These are phyloP conservation scores for Hippophae tibetana DNA, from an alignment of 306 rosid genomes.

Conservation along the genomic window DNA sequence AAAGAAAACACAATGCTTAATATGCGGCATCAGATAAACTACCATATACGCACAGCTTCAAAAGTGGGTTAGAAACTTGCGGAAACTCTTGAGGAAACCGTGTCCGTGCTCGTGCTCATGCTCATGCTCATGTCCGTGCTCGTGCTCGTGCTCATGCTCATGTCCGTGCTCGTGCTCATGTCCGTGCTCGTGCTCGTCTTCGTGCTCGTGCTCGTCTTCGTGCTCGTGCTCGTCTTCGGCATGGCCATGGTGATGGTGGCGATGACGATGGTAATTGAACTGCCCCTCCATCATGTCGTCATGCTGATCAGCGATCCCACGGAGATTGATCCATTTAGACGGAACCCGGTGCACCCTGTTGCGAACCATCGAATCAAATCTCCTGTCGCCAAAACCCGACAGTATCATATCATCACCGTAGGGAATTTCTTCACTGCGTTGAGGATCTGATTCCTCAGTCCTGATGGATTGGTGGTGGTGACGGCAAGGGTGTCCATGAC, in stretches of 20 bases:
- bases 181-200: neutral
- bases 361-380: neutral
- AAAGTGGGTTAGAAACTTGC: slow-evolving; percentile 51
- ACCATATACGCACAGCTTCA: slow-evolving; percentile 14
- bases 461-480: slow-evolving; percentile 17
- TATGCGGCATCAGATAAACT: neutral
- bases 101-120: too few relatives aligned
- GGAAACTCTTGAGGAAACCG: slow-evolving; percentile 37
- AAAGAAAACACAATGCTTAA: neutral
- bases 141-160: too few relatives aligned
- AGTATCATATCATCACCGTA: slow-evolving; percentile 33
- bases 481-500: slow-evolving; percentile 35
- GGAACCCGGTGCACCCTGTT: slow-evolving; percentile 25
- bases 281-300: slow-evolving; percentile 13
- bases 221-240: neutral
- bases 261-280: slow-evolving; percentile 12
- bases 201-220: neutral
- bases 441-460: slow-evolving; percentile 25
- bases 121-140: too few relatives aligned
- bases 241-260: slow-evolving; percentile 17
- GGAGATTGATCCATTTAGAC: slow-evolving; percentile 22
- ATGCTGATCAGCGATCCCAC: slow-evolving; percentile 8
- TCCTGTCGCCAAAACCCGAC: neutral
- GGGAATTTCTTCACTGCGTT: slow-evolving; percentile 2
- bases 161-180: neutral